phyloP scores from a whole-genome alignment of 345 rosid species.

The Citrus unshiu region DNA sequence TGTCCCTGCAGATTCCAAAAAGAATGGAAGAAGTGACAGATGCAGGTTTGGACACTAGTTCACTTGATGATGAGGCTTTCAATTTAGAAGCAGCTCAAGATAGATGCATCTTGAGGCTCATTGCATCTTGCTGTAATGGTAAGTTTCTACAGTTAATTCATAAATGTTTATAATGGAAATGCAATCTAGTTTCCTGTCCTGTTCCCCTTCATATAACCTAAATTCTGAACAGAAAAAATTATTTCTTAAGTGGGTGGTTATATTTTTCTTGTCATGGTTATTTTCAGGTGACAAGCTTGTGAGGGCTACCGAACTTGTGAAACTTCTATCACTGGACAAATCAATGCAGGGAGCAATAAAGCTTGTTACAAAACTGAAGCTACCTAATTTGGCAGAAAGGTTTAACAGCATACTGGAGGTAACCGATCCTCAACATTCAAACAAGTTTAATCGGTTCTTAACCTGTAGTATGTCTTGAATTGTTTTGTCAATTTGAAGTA shows the following conservation, averaged over 20 bases:
- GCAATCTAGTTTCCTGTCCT: neutral
- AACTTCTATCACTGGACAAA: constrained; percentile 67
- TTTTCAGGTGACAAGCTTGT: constrained; percentile 76
- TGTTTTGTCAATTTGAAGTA: neutral
- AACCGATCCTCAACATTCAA: neutral
- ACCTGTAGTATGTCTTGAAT: neutral
- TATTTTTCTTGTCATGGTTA: neutral
- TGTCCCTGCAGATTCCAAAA: constrained; percentile 55
- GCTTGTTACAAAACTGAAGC: constrained; percentile 85
- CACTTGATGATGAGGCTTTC: constrained; percentile 83
- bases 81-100: constrained; percentile 80
- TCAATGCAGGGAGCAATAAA: constrained; percentile 87
- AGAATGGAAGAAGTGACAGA: constrained; percentile 51
- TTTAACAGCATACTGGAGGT: constrained; percentile 86
- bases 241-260: neutral
- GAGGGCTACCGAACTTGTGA: constrained; percentile 79
- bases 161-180: neutral
- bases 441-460: neutral
- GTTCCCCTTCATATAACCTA: neutral
- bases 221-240: neutral
- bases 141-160: constrained; percentile 27
- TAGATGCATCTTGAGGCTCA: constrained; percentile 81
- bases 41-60: constrained; percentile 49
- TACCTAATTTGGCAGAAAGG: constrained; percentile 84
- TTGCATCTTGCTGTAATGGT: constrained; percentile 92